Evolutionary conservation across 345 rosid species (phyloP).

Genomic region (Litchi chinensis): DNA sequence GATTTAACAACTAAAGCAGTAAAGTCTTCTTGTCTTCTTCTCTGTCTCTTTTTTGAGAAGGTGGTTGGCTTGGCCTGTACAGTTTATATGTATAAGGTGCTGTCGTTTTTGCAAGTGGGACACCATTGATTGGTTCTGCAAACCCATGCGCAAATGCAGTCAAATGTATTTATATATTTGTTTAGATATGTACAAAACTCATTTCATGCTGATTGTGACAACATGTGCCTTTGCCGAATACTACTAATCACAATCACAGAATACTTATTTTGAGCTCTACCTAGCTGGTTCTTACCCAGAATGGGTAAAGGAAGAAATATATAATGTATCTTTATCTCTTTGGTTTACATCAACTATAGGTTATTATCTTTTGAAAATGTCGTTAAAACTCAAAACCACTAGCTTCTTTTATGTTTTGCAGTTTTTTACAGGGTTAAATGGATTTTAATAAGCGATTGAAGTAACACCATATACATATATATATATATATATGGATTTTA

Average conservation of each 20-base stretch:
- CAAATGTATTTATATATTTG: neutral
- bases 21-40: neutral
- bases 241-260: neutral
- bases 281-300: neutral
- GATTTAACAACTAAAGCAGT: neutral
- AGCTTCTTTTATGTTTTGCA: too few relatives aligned
- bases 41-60: neutral
- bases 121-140: conserved; percentile 15
- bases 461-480: too few relatives aligned
- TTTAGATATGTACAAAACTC: neutral
- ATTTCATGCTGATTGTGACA: conserved; percentile 3
- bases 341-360: too few relatives aligned
- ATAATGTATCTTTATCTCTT: neutral
- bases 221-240: neutral
- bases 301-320: neutral
- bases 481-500: too few relatives aligned
- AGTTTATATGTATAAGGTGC: neutral
- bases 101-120: conserved; percentile 20
- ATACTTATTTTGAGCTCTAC: neutral
- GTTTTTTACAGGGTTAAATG: too few relatives aligned
- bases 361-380: too few relatives aligned
- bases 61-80: neutral
- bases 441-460: too few relatives aligned
- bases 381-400: too few relatives aligned
- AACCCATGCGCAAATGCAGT: conserved; percentile 12